phyloP scores from a whole-genome alignment of 2,329 filamentous ascomycete species.

The Neospermospora avenae region DNA sequence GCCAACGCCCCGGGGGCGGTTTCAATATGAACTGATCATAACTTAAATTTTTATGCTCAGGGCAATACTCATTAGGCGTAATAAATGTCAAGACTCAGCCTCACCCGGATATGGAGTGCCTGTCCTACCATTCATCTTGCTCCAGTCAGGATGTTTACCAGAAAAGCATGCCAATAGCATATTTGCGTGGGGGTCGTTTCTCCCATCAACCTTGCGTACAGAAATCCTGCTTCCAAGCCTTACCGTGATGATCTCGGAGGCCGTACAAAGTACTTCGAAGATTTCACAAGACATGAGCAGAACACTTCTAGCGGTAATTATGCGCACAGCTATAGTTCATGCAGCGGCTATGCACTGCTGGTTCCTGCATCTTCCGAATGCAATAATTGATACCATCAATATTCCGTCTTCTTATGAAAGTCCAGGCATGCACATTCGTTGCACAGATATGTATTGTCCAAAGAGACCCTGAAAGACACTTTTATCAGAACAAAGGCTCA shows the following conservation, averaged over 20 bases:
- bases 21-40: background rate
- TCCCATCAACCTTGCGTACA: background rate
- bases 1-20: background rate
- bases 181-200: background rate
- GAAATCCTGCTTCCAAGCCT: background rate
- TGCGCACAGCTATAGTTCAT: background rate
- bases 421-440: background rate
- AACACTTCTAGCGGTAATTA: background rate
- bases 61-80: background rate
- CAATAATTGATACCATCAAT: background rate
- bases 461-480: background rate
- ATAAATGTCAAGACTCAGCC: background rate
- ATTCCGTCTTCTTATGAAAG: background rate
- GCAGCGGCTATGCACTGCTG: background rate
- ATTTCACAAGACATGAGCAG: background rate
- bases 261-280: background rate
- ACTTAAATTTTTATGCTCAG: background rate
- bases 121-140: background rate
- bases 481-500: background rate
- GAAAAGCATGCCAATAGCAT: background rate
- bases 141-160: background rate
- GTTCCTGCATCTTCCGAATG: background rate
- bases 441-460: constrained; percentile 2
- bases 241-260: background rate
- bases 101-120: background rate